Evolutionary conservation across 2,329 filamentous ascomycete species (phyloP).

Genomic region (Pseudogymnoascus sp.): DNA sequence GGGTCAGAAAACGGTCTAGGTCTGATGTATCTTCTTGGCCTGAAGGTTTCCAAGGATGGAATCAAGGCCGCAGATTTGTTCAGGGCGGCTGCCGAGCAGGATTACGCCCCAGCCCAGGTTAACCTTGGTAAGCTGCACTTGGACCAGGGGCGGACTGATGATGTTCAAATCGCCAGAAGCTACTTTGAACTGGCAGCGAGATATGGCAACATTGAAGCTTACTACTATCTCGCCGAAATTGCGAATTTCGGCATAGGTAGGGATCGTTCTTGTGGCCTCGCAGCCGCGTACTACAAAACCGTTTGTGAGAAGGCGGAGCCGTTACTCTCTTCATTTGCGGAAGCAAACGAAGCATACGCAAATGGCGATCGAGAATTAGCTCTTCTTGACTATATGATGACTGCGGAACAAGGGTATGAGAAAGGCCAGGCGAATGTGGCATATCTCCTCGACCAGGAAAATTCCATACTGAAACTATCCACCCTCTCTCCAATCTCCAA

Average conservation of each 20-base stretch:
- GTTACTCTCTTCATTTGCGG: conserved; percentile 53
- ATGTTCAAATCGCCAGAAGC: conserved; percentile 45
- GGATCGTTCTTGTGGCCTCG: conserved; percentile 58
- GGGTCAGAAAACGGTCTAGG: conserved; percentile 63
- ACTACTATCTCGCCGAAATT: conserved; percentile 66
- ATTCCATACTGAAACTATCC: conserved; percentile 42
- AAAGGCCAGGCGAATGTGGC: conserved; percentile 64
- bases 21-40: conserved; percentile 61
- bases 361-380: conserved; percentile 57
- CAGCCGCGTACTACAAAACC: conserved; percentile 59
- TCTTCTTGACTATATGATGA: conserved; percentile 60
- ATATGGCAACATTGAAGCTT: conserved; percentile 63
- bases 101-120: conserved; percentile 59
- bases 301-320: conserved; percentile 50
- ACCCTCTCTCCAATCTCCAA: conserved; percentile 29
- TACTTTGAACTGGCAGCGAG: conserved; percentile 65
- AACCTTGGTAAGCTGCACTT: conserved; percentile 60
- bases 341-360: conserved; percentile 60
- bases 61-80: conserved; percentile 57
- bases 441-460: conserved; percentile 59
- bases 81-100: conserved; percentile 59
- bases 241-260: conserved; percentile 57
- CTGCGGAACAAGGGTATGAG: conserved; percentile 68
- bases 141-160: conserved; percentile 48
- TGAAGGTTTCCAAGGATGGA: conserved; percentile 54